Conservation (phyloP, 176 grass and related monocot genomes). For the Juncus effusus region DNA sequence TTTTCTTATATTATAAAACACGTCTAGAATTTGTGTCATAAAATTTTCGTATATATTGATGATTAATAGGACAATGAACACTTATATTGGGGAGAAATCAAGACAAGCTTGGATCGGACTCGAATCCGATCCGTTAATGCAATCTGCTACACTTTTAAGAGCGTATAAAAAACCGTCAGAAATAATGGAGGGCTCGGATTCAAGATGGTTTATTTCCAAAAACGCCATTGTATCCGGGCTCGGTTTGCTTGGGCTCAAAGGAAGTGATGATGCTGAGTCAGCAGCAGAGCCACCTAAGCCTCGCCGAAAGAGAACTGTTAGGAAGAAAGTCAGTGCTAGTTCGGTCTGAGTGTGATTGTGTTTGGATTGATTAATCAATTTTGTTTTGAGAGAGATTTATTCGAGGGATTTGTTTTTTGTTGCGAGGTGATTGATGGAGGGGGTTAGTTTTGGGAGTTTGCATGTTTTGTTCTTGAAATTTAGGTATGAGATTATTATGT, state of each 20-base stretch:
- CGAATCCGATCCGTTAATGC: conserved; percentile 56
- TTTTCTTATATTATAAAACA: no score
- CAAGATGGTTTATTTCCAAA: conserved; percentile 97
- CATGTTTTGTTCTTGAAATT: no score
- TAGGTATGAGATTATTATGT: no score
- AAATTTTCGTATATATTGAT: not conserved
- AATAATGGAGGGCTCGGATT: conserved; percentile 48
- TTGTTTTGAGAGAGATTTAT: no score
- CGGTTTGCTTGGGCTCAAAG: conserved; percentile 82
- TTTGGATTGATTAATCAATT: no score
- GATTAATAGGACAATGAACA: conserved; percentile 64
- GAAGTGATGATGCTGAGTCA: conserved; percentile 22
- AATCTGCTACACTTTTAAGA: conserved; percentile 67
- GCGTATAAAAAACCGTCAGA: conserved; percentile 61
- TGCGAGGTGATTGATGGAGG: no score
- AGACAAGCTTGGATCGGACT: conserved; percentile 81
- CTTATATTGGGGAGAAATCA: conserved; percentile 74
- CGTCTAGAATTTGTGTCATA: no score
- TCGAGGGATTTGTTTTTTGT: no score
- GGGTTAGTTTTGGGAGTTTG: no score
- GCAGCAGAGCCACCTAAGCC: conserved; percentile 46
- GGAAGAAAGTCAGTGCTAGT: conserved; percentile 64
- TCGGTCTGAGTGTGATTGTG: conserved; percentile 39
- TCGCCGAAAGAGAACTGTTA: conserved; percentile 80
- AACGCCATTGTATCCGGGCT: conserved; percentile 84